A percentile compares a stretch with the other conserved stretches of the same genome.
Evolutionary conservation across 805 yeast species (phyloP).

Genomic region (Dipodascopsis uninucleata): DNA sequence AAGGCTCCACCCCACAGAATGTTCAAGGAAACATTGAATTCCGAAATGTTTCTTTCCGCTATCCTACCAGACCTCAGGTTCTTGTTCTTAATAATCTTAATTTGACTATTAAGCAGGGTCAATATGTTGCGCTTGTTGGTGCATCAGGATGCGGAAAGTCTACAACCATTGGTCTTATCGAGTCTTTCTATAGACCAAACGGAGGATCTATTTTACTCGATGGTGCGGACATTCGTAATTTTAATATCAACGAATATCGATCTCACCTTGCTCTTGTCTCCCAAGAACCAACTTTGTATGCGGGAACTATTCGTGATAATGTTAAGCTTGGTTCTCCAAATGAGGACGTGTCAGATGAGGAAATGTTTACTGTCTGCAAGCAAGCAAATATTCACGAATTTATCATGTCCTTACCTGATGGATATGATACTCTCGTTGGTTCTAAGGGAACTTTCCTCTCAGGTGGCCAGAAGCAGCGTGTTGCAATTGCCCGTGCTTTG

Average conservation of each 20-base stretch:
- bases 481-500: constrained; percentile 62
- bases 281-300: constrained; percentile 62
- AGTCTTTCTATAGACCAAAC: constrained; percentile 52
- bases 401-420: constrained; percentile 50
- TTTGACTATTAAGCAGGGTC: constrained; percentile 59
- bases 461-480: constrained; percentile 64
- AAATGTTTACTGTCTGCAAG: constrained; percentile 43
- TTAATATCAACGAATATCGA: constrained; percentile 52
- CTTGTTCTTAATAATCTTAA: constrained; percentile 30
- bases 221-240: constrained; percentile 47
- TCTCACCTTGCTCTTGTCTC: constrained; percentile 56
- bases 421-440: constrained; percentile 49
- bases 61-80: constrained; percentile 35
- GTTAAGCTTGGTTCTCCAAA: constrained; percentile 44
- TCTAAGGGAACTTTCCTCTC: constrained; percentile 50
- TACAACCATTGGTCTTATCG: constrained; percentile 50
- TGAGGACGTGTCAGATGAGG: constrained; percentile 39
- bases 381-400: constrained; percentile 53
- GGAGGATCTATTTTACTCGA: constrained; percentile 51
- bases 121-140: constrained; percentile 86
- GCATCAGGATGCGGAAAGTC: constrained; percentile 59
- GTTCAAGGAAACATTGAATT: constrained; percentile 55
- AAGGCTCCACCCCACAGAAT: constrained; percentile 32
- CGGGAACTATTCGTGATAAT: constrained; percentile 76
- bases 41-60: constrained; percentile 34